Evolutionary conservation across 305 asterid genomes (phyloP).

Genomic region (Nicotiana rustica): DNA sequence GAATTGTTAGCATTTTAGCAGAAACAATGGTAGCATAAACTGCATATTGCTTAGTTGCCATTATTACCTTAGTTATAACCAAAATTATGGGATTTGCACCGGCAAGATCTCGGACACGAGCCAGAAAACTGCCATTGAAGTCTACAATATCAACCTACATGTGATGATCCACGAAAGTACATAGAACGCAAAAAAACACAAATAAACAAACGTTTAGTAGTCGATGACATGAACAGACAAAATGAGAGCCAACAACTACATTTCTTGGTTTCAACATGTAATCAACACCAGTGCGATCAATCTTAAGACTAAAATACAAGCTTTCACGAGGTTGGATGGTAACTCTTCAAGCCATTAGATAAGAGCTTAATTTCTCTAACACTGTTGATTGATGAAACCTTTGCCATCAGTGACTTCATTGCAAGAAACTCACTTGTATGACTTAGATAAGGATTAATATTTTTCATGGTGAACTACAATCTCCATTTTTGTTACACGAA

Average conservation of each 20-base stretch:
- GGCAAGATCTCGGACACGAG: slow-evolving; percentile 84
- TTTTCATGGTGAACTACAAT: slow-evolving; percentile 3
- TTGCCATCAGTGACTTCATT: slow-evolving; percentile 11
- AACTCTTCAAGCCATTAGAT: slow-evolving; percentile 16
- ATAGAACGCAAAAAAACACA: slow-evolving; percentile 10
- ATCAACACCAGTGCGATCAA: slow-evolving; percentile 9
- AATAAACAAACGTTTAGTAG: slow-evolving; percentile 24
- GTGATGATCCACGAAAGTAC: slow-evolving; percentile 31
- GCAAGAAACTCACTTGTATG: background rate
- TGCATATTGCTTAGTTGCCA: slow-evolving; percentile 3
- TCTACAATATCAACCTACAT: slow-evolving; percentile 94
- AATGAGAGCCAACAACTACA: slow-evolving; percentile 15
- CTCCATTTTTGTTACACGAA: slow-evolving; percentile 26
- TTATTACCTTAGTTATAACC: slow-evolving; percentile 85
- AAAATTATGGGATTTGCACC: slow-evolving; percentile 96
- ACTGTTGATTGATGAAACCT: slow-evolving; percentile 2
- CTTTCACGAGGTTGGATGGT: slow-evolving; percentile 17
- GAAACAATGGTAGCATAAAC: slow-evolving; percentile 1
- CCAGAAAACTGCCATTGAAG: slow-evolving; percentile 92
- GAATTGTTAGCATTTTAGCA: background rate
- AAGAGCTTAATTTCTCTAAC: slow-evolving; percentile 11
- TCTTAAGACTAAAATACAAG: slow-evolving; percentile 6
- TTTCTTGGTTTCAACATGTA: background rate
- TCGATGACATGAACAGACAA: slow-evolving; percentile 4
- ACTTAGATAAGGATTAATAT: background rate